Evolutionary conservation across 768 basidiomycete species (phyloP), one percentile per base, ranked within the genome.

Genomic region (Phylloporus arenicola): DNA sequence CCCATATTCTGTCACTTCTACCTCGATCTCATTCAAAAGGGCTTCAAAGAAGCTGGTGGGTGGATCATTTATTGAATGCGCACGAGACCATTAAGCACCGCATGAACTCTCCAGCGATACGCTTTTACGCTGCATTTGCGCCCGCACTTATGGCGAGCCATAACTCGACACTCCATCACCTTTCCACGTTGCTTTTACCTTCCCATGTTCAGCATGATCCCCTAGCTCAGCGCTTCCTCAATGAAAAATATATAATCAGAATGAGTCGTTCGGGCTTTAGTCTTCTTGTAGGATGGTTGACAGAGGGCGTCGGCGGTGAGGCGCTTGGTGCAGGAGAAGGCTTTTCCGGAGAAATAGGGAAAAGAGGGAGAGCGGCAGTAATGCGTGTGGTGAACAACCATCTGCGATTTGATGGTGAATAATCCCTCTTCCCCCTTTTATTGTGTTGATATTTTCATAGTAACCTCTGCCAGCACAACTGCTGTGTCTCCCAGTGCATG

Each of bases 1-100:
- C 96, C 96, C 3, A 88, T 99, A 54, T 98, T 97, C 64, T 92
- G 89, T 44, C 92, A 99, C 69, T 97, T 97, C 64, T 97, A 95
- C 67, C 76, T 99, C 27, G 95, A 97, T 66, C 78, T 99, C 43
- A 83, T 98, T 42, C 86, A 92, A 59, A 83, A 85, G 45, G 92
- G 91, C 10, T 92, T 89, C 68, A 85, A 88, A 63, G 88, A 91
- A 63, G 88, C 93, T 56, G 94, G 94, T 87, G 64, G 55, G 84
- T 70, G 43, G 17, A 38, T 27, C 43, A 4, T 41, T 40, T 35
- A 20, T 39, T 39, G 8, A 27, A 43, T 47, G 41, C 27, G 20
- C 35, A 13, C 42, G 27, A 20, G 46, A 44, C 37, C 41, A 45
- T 50, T 35, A 48, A 47, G n/a, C 59, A 17, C 50, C 45, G 22